Evolutionary conservation across 176 grass and related monocot species (phyloP), one percentile per base, ranked within the genome.

Genomic region (Carex myosuroides): DNA sequence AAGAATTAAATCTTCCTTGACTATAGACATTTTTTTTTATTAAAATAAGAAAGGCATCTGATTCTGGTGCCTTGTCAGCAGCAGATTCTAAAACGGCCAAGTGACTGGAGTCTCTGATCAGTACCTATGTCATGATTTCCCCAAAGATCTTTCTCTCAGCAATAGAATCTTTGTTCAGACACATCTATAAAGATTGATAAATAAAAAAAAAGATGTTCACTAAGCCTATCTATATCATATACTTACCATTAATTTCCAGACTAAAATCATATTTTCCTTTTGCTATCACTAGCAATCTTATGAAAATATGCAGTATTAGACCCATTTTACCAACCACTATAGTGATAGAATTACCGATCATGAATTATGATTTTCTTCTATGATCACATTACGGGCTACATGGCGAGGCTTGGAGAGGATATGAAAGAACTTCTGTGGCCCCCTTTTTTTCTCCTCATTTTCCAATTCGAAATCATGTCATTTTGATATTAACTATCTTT

Each of bases 401-500:
- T 6, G 16, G 5, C 21, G 44, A 68, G 46, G 16, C 57, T 39
- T 44, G 21, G 10, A 53, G 71, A 75, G 21, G n/a, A 74, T 74
- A 7, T 22, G 39, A 74, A 74, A 71, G 16, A 52, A 24, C 41
- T 50, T 42, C 10, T 20, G 44, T 12, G 70, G 14, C 18, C 11
- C 11, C 18, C 13, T 13, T 1, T 52, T 22, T 53, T 30, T 53
- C 46, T 48, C 9, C 69, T 72, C 17, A 73, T 73, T 22, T 60
- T 73, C 11, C 70, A 74, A 74, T 53, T 26, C n/a, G 0, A 75
- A 76, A 53, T 66, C 61, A 82, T 64, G 64, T 13, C 16, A 20
- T 59, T 57, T 64, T 71, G 48, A 33, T 64, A 21, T n/a, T 24
- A 77, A 55, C 13, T 85, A 67, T 72, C 37, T 2, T n/a, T 89